Base-by-base conservation (phyloP, 495 filamentous ascomycete species). In the Zalerion maritima region DNA sequence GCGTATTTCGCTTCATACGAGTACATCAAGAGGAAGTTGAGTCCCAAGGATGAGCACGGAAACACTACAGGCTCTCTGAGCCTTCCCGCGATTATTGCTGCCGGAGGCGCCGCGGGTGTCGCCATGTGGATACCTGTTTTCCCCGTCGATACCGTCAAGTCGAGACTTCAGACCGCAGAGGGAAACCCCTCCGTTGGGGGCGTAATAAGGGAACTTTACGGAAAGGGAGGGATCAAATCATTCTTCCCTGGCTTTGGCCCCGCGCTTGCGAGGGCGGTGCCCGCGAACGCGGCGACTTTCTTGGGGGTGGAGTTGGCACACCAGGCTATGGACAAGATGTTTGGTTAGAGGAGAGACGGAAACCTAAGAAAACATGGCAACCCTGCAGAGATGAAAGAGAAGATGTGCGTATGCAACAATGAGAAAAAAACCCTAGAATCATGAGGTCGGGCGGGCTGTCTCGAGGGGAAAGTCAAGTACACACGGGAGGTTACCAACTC, bases 41-140 rank as follows among this genome's bases (percentile, higher is more conserved):
- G 83, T n/a, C 86, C 86, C 9, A 72, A 75, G 38, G 84, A 94
- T 46, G 52, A 59, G n/a, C 68, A 64, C 0, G 83, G 81, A 6
- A 75, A 81, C 32, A 53, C 73, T 10, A 74, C 66, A 8, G 77
- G 75, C 21, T 59, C 86, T 38, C 58, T 96, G 25, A 84, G 79
- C 29, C 54, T 96, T 36, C 50, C 68, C 3, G 91, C 89, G 3
- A 70, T 99, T n/a, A 74, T 81, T 37, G 64, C 70, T 20, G 89
- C 89, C 0, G 89, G 89, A 35, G 89, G 81, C 25, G 78, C 74
- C 0, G 89, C 89, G 0, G 89, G 89, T 43, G 74, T 99, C 26
- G 85, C 89, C 14, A 99, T 99, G 91, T 99, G 89, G 89, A 81
- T 94, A 36, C 83, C 92, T 14, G 85, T 99, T 12, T 99, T 99